Percentiles rank a stretch among this genome's conserved stretches.
Evolutionary conservation across 108 stramenopile genomes (phyloP).

Genomic region (Conticribra weissflogii): DNA sequence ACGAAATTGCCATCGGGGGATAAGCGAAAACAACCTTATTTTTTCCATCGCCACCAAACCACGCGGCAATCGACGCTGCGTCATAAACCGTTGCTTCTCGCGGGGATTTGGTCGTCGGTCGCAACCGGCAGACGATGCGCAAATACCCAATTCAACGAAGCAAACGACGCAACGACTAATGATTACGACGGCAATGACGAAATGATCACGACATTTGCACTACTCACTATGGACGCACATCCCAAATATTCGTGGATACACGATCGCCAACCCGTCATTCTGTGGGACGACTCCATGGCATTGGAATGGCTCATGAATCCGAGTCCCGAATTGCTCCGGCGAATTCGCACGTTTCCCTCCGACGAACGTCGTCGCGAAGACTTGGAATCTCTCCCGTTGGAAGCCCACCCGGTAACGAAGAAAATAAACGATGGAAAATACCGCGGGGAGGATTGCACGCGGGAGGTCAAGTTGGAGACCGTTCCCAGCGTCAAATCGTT

Average conservation of each 20-base stretch:
- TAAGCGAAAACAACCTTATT: slow-evolving; percentile 80
- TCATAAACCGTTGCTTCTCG: slow-evolving; percentile 50
- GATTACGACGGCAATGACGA: no score
- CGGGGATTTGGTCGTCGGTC: slow-evolving; percentile 73
- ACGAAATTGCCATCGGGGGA: slow-evolving; percentile 13
- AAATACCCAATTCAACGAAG: no score
- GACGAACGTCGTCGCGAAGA: no score
- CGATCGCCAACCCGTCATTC: slow-evolving; percentile 69
- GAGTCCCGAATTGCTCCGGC: slow-evolving; percentile 26
- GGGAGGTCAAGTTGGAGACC: slow-evolving; percentile 27
- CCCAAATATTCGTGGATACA: slow-evolving; percentile 67
- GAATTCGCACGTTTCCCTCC: slow-evolving; percentile 15
- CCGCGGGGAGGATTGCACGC: slow-evolving; percentile 38
- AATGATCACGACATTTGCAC: slow-evolving; percentile 65
- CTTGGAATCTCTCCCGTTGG: slow-evolving; percentile 4
- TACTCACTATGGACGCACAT: slow-evolving; percentile 77
- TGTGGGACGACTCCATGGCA: slow-evolving; percentile 63
- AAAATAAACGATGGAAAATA: slow-evolving; percentile 30
- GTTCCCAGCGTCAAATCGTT: slow-evolving; percentile 23
- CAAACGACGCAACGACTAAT: no score
- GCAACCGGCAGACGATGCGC: slow-evolving; percentile 44
- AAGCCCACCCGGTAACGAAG: slow-evolving; percentile 38
- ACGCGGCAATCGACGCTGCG: slow-evolving; percentile 39
- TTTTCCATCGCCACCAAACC: no score
- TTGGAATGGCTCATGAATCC: slow-evolving; percentile 68